Conservation (phyloP, 805 yeast species). For the Teunomyces funiuensis region DNA sequence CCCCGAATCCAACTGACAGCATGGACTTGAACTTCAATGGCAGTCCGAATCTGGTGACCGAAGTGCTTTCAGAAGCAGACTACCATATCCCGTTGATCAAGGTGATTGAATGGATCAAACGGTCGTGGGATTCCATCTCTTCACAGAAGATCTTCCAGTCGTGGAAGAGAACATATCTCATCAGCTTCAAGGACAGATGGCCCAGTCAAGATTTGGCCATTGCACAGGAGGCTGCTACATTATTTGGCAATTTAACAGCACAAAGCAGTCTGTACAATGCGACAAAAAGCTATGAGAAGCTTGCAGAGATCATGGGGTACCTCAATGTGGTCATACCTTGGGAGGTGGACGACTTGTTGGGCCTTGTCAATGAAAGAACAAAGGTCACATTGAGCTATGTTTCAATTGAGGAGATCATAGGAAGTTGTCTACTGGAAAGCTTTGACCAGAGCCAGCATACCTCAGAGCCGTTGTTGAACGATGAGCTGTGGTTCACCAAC, state of each 20-base stretch:
- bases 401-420: conserved; percentile 60
- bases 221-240: conserved; percentile 12
- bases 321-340: conserved; percentile 55
- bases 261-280: conserved; percentile 16
- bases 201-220: neutral
- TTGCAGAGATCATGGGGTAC: conserved; percentile 44
- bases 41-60: conserved; percentile 14
- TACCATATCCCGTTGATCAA: conserved; percentile 52
- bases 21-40: conserved; percentile 2
- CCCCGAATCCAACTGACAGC: neutral
- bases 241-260: conserved; percentile 12
- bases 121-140: conserved; percentile 51
- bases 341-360: conserved; percentile 56
- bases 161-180: conserved; percentile 37
- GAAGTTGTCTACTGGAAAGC: conserved; percentile 54
- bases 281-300: conserved; percentile 38
- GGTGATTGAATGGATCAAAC: conserved; percentile 57
- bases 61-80: conserved; percentile 38
- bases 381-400: conserved; percentile 47
- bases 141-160: conserved; percentile 31
- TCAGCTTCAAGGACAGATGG: conserved; percentile 31
- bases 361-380: conserved; percentile 45
- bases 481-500: conserved; percentile 1
- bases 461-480: conserved; percentile 2
- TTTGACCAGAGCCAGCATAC: conserved; percentile 1